Percentiles rank a stretch among this genome's conserved stretches.
These are phyloP conservation scores for Avena sativa DNA, from an alignment of 176 grass and related monocot genomes.

Conservation along the genomic window DNA sequence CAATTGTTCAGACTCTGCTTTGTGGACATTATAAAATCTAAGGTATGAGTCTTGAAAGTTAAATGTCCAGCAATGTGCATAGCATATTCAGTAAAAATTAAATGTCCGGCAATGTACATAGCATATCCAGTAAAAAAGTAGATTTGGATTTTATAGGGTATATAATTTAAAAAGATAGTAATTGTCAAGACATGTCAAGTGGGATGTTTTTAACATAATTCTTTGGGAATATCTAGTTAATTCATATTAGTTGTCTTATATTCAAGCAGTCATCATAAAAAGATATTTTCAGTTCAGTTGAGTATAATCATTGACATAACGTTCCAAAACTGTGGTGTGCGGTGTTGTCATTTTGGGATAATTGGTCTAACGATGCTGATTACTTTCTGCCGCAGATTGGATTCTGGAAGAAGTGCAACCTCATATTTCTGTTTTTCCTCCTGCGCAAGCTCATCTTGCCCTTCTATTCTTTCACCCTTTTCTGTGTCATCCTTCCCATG, in stretches of 20 bases:
- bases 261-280: neutral
- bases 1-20: conserved; percentile 85
- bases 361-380: conserved; percentile 26
- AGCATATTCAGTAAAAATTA: conserved; percentile 31
- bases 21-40: conserved; percentile 76
- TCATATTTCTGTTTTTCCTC: conserved; percentile 93
- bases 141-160: neutral
- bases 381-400: conserved; percentile 64
- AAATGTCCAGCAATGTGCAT: conserved; percentile 6
- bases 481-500: conserved; percentile 85
- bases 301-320: neutral
- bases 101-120: conserved; percentile 7
- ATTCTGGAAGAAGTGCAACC: conserved; percentile 90
- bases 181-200: neutral
- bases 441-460: conserved; percentile 85
- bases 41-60: conserved; percentile 54
- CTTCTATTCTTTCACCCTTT: conserved; percentile 87
- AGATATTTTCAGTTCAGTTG: neutral
- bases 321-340: neutral
- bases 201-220: neutral
- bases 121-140: conserved; percentile 23
- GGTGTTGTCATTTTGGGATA: conserved; percentile 26
- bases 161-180: conserved; percentile 15
- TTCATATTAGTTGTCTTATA: neutral
- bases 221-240: neutral